These are phyloP conservation scores for Phytophthora foliorum DNA, from an alignment of 352 stramenopile genomes.

Conservation along the genomic window DNA sequence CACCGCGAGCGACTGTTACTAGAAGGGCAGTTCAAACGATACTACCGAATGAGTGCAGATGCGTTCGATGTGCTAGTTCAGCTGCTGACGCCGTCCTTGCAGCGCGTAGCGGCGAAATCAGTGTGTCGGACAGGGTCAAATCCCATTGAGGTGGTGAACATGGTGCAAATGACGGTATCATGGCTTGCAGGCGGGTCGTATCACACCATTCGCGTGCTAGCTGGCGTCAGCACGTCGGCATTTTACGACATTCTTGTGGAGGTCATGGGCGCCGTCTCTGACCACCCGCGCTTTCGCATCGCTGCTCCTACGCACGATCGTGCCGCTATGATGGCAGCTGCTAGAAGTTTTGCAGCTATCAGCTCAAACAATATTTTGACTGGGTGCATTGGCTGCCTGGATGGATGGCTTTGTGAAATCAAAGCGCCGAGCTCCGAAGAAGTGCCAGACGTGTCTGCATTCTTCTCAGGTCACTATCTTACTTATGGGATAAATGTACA, in stretches of 20 bases:
- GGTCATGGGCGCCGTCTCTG: conserved; percentile 4
- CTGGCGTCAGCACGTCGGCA: not conserved
- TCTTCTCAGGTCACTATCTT: conserved; percentile 15
- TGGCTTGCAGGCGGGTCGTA: not conserved
- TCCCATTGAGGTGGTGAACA: no score
- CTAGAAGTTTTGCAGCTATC: conserved; percentile 4
- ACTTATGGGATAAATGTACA: conserved; percentile 2
- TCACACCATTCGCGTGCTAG: not conserved
- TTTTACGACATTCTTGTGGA: not conserved
- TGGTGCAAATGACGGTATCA: no score
- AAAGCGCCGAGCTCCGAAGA: conserved; percentile 7
- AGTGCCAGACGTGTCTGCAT: conserved; percentile 3
- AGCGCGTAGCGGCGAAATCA: not conserved
- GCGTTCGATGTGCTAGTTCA: conserved; percentile 1
- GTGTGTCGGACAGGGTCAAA: not conserved
- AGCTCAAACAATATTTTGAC: conserved; percentile 16
- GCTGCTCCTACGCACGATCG: not conserved
- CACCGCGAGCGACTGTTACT: not conserved
- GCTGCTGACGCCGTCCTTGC: not conserved
- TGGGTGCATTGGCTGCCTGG: conserved; percentile 2
- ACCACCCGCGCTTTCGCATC: not conserved
- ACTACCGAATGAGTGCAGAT: conserved; percentile 9
- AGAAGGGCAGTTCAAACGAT: conserved; percentile 1
- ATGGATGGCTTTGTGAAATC: conserved; percentile 13
- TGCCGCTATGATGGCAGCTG: not conserved